A percentile compares a stretch with the other conserved stretches of the same genome.
These are phyloP conservation scores for Boletus reticuloceps DNA, from an alignment of 768 basidiomycete genomes.

Conservation along the genomic window DNA sequence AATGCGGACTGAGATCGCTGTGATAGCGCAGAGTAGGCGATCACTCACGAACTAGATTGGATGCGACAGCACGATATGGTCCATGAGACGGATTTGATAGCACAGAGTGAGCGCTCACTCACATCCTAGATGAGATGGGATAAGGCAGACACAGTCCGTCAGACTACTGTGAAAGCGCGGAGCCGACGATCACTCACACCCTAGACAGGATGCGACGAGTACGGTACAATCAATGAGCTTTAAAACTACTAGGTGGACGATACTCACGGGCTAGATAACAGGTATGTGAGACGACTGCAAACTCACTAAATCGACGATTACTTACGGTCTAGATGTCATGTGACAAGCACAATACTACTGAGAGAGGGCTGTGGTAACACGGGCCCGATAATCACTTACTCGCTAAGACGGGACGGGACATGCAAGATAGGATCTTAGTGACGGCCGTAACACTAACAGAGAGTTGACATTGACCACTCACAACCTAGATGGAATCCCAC, in stretches of 20 bases:
- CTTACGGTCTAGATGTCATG: neutral
- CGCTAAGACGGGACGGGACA: too few species aligned
- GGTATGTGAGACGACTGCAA: too few species aligned
- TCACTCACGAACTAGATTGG: neutral
- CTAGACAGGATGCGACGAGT: neutral
- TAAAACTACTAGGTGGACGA: too few species aligned
- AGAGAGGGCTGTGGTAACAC: too few species aligned
- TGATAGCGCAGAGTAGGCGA: neutral
- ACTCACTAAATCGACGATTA: neutral
- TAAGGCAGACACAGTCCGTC: neutral
- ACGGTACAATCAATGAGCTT: neutral
- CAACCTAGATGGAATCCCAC: too few species aligned
- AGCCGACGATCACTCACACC: neutral
- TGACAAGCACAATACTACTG: neutral
- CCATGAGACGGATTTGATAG: neutral
- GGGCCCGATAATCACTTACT: too few species aligned
- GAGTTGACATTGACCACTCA: too few species aligned
- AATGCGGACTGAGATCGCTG: neutral
- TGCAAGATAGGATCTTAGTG: too few species aligned
- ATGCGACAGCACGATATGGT: too few species aligned
- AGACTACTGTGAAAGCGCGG: too few species aligned
- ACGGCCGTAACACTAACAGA: too few species aligned
- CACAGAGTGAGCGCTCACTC: neutral
- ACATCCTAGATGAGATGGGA: neutral
- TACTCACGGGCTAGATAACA: too few species aligned